Base-by-base conservation (phyloP, 2,329 filamentous ascomycete genomes). In the Claviceps monticola region DNA sequence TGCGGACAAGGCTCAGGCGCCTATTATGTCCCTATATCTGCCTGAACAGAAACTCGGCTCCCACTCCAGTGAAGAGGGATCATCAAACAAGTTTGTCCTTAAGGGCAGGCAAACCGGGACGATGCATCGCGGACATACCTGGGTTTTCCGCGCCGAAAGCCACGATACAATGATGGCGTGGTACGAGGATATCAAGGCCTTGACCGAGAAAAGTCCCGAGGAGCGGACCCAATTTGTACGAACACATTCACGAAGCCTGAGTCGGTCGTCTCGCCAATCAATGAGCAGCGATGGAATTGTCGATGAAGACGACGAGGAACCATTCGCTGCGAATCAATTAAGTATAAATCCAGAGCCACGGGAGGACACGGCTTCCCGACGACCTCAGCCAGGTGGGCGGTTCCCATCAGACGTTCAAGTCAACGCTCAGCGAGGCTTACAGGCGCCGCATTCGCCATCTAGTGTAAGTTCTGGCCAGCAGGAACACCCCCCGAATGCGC, bases 141-240 rank as follows among this genome's bases (percentile, higher is more conserved):
- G 82, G 82, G 80, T 84, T 21, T 85, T 86, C 68, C 78, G 82
- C 46, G 81, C 80, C 50, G 82, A 84, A 60, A 82, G 78, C 58
- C 75, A 95, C 66, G 91, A 97, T 59, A 96, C 90, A 14, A 96
- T 97, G 91, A 82, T 95, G 73, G 88, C 89, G 46, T 98, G 93
- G 80, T 97, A 89, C 65, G 85, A 93, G 51, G 91, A 95, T 61
- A 91, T 98, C 65, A 89, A 91, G 66, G 82, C 79, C 43, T 73
- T 98, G 56, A 96, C 88, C 5, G 89, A 95, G 52, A 90, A 86
- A 68, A 86, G 84, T 23, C 86, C 88, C 29, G 88, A 94, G 66
- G 90, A 95, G 63, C 84, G 90, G 42, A 87, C 81, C 65, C 87
- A 86, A 29, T 96, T 93, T 64, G 88, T 96, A 42, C 82, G 87